These are phyloP conservation scores for Triadica sebifera DNA, from an alignment of 345 rosid species.

Conservation along the genomic window DNA sequence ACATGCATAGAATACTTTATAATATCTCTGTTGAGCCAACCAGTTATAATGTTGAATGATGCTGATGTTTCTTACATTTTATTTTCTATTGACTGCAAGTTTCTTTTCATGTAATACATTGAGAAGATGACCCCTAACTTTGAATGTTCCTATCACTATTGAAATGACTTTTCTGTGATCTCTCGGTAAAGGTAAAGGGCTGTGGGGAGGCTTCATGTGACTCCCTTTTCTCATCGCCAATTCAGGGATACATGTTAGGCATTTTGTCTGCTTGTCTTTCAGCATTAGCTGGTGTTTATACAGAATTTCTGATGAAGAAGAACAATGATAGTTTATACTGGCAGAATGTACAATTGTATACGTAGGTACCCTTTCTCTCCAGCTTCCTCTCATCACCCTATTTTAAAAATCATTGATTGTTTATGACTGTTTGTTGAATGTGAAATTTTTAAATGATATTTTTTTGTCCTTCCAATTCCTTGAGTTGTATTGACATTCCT, in stretches of 20 bases:
- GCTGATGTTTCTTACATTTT: neutral
- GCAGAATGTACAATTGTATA: constrained; percentile 91
- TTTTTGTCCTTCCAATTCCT: neutral
- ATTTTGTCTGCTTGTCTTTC: constrained; percentile 86
- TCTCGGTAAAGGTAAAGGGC: constrained; percentile 64
- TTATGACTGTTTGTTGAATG: neutral
- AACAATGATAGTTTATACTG: constrained; percentile 89
- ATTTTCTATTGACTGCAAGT: too few species aligned
- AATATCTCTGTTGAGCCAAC: neutral
- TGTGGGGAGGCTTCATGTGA: constrained; percentile 86
- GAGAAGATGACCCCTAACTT: neutral
- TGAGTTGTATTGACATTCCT: neutral
- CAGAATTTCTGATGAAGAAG: constrained; percentile 96
- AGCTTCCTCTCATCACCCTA: neutral
- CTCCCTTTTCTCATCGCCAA: constrained; percentile 84
- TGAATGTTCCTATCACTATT: neutral
- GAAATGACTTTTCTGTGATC: neutral
- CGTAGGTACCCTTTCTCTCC: constrained; percentile 63
- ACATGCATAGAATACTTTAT: neutral
- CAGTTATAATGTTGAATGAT: neutral
- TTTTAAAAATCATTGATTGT: neutral
- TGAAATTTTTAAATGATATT: neutral
- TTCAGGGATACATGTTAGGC: constrained; percentile 85
- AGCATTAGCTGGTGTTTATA: constrained; percentile 90
- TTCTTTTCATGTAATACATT: too few species aligned